Evolutionary conservation across 1,284 basidiomycete genomes (phyloP).

Genomic region (Filobasidium uniguttulatum): DNA sequence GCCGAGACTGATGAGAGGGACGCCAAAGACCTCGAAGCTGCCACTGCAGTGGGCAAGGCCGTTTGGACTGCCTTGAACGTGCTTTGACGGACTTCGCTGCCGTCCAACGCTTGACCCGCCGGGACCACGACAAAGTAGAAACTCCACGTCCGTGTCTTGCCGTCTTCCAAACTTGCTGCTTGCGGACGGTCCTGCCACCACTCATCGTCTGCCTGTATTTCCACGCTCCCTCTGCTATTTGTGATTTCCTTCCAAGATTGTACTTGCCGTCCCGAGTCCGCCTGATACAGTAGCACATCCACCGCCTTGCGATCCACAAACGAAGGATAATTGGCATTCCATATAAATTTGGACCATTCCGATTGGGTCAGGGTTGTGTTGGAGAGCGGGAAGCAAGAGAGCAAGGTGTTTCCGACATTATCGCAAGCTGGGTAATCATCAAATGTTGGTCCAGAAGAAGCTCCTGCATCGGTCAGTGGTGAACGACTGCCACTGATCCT

Average conservation of each 20-base stretch:
- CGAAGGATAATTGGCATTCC: slow-evolving; percentile 16
- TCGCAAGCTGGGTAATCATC: slow-evolving; percentile 13
- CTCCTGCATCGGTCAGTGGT: no score
- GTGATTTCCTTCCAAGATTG: slow-evolving; percentile 6
- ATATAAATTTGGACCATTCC: slow-evolving; percentile 14
- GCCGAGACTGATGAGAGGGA: neutral
- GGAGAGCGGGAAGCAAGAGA: slow-evolving; percentile 11
- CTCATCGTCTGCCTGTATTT: slow-evolving; percentile 10
- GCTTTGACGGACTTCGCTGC: slow-evolving; percentile 11
- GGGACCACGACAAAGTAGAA: slow-evolving; percentile 16
- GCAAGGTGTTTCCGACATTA: slow-evolving; percentile 15
- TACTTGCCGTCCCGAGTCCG: slow-evolving; percentile 11
- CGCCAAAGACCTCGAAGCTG: slow-evolving; percentile 11
- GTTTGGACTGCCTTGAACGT: slow-evolving; percentile 16
- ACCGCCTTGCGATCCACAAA: slow-evolving; percentile 9
- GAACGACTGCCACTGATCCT: no score
- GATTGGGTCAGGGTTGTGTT: slow-evolving; percentile 13
- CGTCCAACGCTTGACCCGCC: slow-evolving; percentile 5
- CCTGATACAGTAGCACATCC: slow-evolving; percentile 13
- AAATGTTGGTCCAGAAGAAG: slow-evolving; percentile 11
- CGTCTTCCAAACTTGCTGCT: slow-evolving; percentile 1
- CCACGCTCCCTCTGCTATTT: slow-evolving; percentile 11
- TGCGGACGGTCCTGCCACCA: slow-evolving; percentile 7
- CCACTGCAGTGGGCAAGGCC: slow-evolving; percentile 5
- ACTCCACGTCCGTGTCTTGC: slow-evolving; percentile 9